Base-by-base conservation (phyloP, 129 eudicot genomes). In the Flaveria sonorensis region DNA sequence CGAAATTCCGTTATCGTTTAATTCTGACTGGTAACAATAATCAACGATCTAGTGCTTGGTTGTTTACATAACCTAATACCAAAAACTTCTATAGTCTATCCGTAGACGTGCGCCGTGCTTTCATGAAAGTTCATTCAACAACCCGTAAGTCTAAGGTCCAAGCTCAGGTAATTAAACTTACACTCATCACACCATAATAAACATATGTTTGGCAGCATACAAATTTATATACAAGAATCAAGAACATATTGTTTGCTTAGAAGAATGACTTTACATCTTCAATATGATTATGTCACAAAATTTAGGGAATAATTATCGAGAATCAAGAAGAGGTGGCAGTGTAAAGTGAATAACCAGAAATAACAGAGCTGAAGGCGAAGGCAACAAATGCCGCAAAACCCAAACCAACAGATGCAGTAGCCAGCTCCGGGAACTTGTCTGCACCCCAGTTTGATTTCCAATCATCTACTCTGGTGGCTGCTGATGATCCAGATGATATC, bases 371-470 rank as follows among this genome's bases (percentile, higher is more conserved):
- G 32, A 71, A 78, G 21, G 97, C 96, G 1, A 91, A 78, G 79
- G 96, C 88, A 28, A 78, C 85, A 64, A 93, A 93, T 10, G 97
- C 92, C 47, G 86, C 84, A 70, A 88, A 93, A 39, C 97, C 92
- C 77, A 89, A 61, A 19, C 86, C 86, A 14, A 93, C 87, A 2
- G 98, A 89, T 46, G 92, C 86, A 15, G 83, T 89, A 40, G 98
- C 98, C 89, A 89, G 79, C 71, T 85, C 79, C 0, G 98, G 97
- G 75, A 93, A 93, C 81, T 87, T 83, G 85, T 93, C 98, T 59
- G 82, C 85, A 28, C 98, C 98, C 98, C 98, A 93, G 71, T 93
- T 91, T 7, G 86, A 81, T 79, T 84, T 78, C 98, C 98, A 93
- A 75, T 90, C 96, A 24, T 93, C 98, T 6, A 91, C 85, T 45